Evolutionary conservation across 306 rosid genomes (phyloP).

Genomic region (Citrullus colocynthis): DNA sequence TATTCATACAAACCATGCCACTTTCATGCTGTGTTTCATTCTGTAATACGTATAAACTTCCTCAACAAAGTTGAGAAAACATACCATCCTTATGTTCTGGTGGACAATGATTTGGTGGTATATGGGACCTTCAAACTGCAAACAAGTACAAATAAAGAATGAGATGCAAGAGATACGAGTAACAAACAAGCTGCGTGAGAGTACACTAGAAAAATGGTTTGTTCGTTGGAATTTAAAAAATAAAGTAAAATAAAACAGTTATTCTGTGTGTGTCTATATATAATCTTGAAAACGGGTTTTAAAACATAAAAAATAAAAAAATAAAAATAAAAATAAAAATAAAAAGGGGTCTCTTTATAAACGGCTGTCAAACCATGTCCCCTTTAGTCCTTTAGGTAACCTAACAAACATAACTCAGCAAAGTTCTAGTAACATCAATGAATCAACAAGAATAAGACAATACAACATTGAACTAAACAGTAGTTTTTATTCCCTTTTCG

Average conservation of each 20-base stretch:
- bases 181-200: not conserved
- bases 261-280: too few relatives aligned
- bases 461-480: not conserved
- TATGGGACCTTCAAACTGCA: slow-evolving; percentile 2
- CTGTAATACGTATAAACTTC: not conserved
- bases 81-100: slow-evolving; percentile 1
- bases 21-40: not conserved
- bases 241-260: too few relatives aligned
- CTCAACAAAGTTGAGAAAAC: not conserved
- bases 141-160: not conserved
- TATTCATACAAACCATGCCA: not conserved
- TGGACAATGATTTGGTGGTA: not conserved
- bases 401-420: not conserved
- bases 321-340: too few relatives aligned
- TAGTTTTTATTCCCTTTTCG: not conserved
- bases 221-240: too few relatives aligned
- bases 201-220: not conserved
- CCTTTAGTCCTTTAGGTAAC: not conserved
- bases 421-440: not conserved
- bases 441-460: not conserved
- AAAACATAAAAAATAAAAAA: not conserved
- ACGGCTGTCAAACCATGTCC: not conserved
- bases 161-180: not conserved
- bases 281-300: not conserved
- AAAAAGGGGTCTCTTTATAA: not conserved